Conservation (phyloP, 352 stramenopile genomes). For the Aphanomyces astaci region DNA sequence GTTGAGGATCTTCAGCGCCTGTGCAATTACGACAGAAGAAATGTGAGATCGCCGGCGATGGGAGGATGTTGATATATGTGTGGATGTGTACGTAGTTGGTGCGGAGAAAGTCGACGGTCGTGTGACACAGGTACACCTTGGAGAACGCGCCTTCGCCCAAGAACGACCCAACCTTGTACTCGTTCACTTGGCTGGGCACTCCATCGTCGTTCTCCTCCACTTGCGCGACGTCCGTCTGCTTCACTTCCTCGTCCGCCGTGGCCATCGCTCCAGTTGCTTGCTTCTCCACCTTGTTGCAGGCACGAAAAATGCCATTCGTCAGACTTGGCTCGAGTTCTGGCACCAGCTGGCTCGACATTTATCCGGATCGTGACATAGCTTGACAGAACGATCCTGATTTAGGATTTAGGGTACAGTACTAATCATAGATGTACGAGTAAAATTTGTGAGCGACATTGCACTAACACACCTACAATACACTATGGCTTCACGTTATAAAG, state of each 20-base stretch:
- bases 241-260: constrained; percentile 29
- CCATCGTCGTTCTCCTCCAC: constrained; percentile 57
- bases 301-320: too few species aligned
- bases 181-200: constrained; percentile 57
- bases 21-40: not conserved
- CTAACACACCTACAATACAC: too few species aligned
- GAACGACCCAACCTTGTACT: constrained; percentile 51
- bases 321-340: too few species aligned
- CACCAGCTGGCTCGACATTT: too few species aligned
- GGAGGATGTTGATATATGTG: too few species aligned
- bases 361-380: too few species aligned
- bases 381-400: too few species aligned
- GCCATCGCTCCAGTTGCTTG: not conserved
- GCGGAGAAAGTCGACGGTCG: constrained; percentile 28
- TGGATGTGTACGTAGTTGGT: constrained; percentile 45
- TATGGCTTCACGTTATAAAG: too few species aligned
- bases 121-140: constrained; percentile 63
- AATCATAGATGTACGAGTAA: too few species aligned
- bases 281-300: too few species aligned
- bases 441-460: too few species aligned
- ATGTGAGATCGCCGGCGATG: not conserved
- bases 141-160: constrained; percentile 72
- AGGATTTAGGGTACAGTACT: too few species aligned
- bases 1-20: constrained; percentile 80
- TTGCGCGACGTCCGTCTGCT: constrained; percentile 52